Base-by-base conservation (phyloP, 768 basidiomycete genomes). In the Crassisporium funariophilum region DNA sequence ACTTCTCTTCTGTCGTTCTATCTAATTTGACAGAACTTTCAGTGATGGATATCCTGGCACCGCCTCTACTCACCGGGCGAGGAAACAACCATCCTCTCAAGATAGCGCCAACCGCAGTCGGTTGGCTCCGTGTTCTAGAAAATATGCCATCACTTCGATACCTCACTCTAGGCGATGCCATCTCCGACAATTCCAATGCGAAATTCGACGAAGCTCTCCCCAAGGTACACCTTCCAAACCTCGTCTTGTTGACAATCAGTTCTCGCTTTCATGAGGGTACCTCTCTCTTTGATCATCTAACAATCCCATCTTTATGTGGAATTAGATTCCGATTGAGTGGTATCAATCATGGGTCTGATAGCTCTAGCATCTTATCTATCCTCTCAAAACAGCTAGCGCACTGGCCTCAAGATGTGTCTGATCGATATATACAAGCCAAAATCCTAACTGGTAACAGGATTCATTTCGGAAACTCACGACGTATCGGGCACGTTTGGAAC, bases 381-480 rank as follows among this genome's bases (percentile, higher is more conserved):
- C 56, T 63, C 23, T 48, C 44, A 6, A 45, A 39, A 22, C 59
- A 49, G 13, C 52, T 60, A n/a, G 47, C 56, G 11, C 41, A 47
- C 20, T 56, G 54, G 50, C 54, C 55, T n/a, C 41, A 38, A 3
- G 41, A 47, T n/a, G 39, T 40, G 1, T 34, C 25, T 4, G 27
- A 50, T 39, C 59, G 55, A 1, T 63, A 59, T 35, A 37, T 60
- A 10, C 61, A 60, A 41, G 59, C 59, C 11, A 60, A 60, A 31
- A 45, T 59, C 33, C 53, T 63, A 13, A 57, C 50, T 35, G 54
- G 56, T 4, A 41, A 56, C 35, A 50, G 57, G 29, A 57, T 63
- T 22, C 54, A 60, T 49, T 63, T 63, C 24, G 57, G 59, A 12
- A 63, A 63, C 31, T 57, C 55, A 7, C 47, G 39, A 31, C 56